phyloP scores from a whole-genome alignment of 2,329 filamentous ascomycete species.

The Diaporthe ampelina region DNA sequence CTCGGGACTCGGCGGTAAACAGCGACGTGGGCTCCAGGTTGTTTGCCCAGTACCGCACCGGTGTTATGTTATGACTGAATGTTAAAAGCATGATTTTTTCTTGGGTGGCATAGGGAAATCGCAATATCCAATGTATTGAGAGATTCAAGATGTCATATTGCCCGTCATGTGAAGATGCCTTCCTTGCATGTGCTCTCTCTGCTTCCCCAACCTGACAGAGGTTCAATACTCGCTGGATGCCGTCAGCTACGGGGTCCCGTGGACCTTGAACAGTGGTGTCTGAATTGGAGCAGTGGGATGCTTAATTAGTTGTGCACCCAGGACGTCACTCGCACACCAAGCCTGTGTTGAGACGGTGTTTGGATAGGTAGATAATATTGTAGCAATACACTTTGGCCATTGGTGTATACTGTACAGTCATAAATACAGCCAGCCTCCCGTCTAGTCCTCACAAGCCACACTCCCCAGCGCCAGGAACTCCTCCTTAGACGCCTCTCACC shows the following conservation, averaged over 20 bases:
- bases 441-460: background rate
- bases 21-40: background rate
- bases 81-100: constrained; percentile 21
- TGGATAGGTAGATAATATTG: background rate
- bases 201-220: background rate
- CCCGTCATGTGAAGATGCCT: too few species aligned
- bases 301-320: background rate
- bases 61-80: constrained; percentile 20
- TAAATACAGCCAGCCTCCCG: background rate
- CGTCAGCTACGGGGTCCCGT: too few species aligned
- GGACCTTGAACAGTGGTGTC: too few species aligned
- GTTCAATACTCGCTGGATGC: too few species aligned
- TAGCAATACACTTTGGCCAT: background rate
- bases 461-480: background rate
- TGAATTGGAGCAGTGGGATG: too few species aligned
- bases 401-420: background rate
- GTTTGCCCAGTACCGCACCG: background rate
- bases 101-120: constrained; percentile 16
- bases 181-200: background rate
- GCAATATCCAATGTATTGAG: constrained; percentile 1
- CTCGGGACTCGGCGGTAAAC: background rate
- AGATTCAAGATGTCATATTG: background rate
- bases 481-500: background rate
- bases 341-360: background rate
- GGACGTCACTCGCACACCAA: too few species aligned